Evolutionary conservation across 108 stramenopile species (phyloP), one percentile per base, ranked within the genome.

Genomic region (Cyclotella cryptica): DNA sequence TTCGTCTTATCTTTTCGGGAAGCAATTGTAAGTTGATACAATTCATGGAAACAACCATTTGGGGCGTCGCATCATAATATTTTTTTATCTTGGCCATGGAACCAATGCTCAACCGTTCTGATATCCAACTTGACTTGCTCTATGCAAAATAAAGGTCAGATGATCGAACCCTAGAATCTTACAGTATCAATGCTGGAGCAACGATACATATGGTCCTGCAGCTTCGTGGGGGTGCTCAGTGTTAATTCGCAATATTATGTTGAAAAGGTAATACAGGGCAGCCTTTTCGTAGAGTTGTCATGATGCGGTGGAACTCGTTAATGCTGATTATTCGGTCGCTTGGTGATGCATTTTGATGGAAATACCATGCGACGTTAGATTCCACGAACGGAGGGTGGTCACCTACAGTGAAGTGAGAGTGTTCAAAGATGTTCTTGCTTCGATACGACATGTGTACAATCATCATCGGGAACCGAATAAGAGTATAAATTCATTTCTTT

Each of bases 201-300:
- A 98, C 97, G 58, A 98, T 99, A 85, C 99, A 99, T 85, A 99
- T 99, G 99, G 99, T 99, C 1, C 85, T 99, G 72, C 98, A 98
- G 88, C 87, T 99, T 75, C 96, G 99, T 57, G 99, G 98, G 35
- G 98, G 98, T 22, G 35, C 64, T 65, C 1, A 64, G 28, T n/a
- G n/a, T n/a, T 43, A 64, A 29, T 29, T 26, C 44, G 30, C 35
- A 1, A 35, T 61, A 39, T 17, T 2, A 15, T 61, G 30, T 39
- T 49, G 3, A 9, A 1, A 35, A 35, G n/a, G n/a, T n/a, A n/a
- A 35, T 35, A 35, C 35, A 35, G 6, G 2, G 35, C 2, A 35
- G 35, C 2, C 2, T 35, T 35, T 35, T 35, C 4, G 35, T 35
- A 6, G 35, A 35, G 35, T 2, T 35, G 35, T 35, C 35, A 6